phyloP scores from a whole-genome alignment of 257 asterid genomes.

The Capsicum pubescens region DNA sequence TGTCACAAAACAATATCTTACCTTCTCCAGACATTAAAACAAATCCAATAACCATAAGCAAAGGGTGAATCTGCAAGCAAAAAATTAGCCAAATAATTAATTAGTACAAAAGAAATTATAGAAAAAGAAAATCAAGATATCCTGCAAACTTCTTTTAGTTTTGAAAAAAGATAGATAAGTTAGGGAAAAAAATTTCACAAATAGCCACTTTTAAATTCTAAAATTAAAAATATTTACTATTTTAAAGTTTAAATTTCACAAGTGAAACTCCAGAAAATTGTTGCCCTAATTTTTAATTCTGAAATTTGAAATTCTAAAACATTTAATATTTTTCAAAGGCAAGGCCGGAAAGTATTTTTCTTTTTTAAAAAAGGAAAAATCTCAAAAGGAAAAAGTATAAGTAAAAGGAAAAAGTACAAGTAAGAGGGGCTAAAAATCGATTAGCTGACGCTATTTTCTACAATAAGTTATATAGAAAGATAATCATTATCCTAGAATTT shows the following conservation, averaged over 20 bases:
- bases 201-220: not conserved
- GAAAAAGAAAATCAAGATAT: not conserved
- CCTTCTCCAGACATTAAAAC: constrained; percentile 65
- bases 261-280: too few species aligned
- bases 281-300: too few species aligned
- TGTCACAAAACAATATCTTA: not conserved
- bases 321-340: too few species aligned
- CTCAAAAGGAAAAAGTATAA: too few species aligned
- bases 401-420: too few species aligned
- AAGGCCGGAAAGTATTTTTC: too few species aligned
- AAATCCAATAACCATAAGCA: constrained; percentile 67
- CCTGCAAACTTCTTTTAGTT: not conserved
- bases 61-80: constrained; percentile 60
- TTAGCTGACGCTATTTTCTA: too few species aligned
- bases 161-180: not conserved
- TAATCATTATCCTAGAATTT: not conserved
- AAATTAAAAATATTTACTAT: not conserved
- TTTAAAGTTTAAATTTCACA: too few species aligned
- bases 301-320: too few species aligned
- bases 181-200: not conserved
- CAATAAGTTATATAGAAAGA: too few species aligned
- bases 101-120: not conserved
- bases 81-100: not conserved
- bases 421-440: too few species aligned
- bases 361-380: too few species aligned